Evolutionary conservation across 202 grass and related monocot genomes (phyloP), one percentile per base, ranked within the genome.

Genomic region (Schoenoplectus tabernaemontani): DNA sequence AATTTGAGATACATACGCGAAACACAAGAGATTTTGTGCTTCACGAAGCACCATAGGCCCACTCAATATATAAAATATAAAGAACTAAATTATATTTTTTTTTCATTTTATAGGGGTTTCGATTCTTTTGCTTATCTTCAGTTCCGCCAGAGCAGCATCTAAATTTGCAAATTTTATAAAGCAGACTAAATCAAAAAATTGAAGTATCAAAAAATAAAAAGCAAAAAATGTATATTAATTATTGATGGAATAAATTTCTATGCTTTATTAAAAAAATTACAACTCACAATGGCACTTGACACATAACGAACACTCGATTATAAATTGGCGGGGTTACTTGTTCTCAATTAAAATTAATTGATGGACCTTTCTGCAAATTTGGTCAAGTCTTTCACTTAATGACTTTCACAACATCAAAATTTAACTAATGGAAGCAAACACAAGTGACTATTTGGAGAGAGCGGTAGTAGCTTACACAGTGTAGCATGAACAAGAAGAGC

Each of bases 361-460:
- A 65, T 13, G 32, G 63, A 9, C 63, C n/a, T 22, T 24, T 16
- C 28, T 72, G 22, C 3, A 47, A 43, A 48, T n/a, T 8, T 30
- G 66, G 4, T 0, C 20, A 70, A 28, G 11, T 44, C 16, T 36
- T 19, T 34, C 7, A 48, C 12, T 71, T 20, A n/a, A n/a, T 53
- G 11, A 3, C 12, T 60, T 24, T 53, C 69, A 34, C 15, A 53
- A 32, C 13, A 73, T 4, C 24, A 16, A 74, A 30, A 5, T 74
- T 53, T 68, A 68, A 33, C n/a, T n/a, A n/a, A n/a, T 60, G 24
- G 23, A 60, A 9, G 24, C 58, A 60, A n/a, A 23, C n/a, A 46
- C 42, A 47, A 72, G 43, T 72, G 68, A 72, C 23, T 46, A 16
- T 9, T 72, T 72, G 43, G 53, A 74, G 70, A 74, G 47, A 74